phyloP scores from a whole-genome alignment of 2,329 filamentous ascomycete genomes.

The Gnomoniopsis sp. region DNA sequence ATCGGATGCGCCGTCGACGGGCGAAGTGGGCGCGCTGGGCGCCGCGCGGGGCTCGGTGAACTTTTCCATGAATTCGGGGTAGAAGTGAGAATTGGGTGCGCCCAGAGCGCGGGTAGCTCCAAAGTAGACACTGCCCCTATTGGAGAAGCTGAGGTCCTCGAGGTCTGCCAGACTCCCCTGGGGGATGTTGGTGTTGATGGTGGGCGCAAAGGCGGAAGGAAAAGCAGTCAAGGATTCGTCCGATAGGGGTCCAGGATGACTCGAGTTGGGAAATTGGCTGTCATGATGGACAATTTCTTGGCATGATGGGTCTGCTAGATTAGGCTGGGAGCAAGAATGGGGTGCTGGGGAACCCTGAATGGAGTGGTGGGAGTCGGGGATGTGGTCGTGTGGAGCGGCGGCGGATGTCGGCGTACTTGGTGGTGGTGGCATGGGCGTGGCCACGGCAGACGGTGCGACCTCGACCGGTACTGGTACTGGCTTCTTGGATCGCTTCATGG shows the following conservation, averaged over 20 bases:
- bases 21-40: conserved; percentile 6
- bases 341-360: conserved; percentile 9
- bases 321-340: conserved; percentile 11
- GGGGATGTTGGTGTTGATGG: conserved; percentile 55
- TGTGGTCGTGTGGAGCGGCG: background rate
- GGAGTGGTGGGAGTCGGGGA: conserved; percentile 9
- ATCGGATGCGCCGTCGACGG: conserved; percentile 19
- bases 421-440: conserved; percentile 29
- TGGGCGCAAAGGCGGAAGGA: conserved; percentile 38
- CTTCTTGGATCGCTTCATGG: conserved; percentile 17
- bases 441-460: conserved; percentile 32
- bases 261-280: conserved; percentile 18
- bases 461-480: too few relatives aligned
- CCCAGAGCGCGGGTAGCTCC: conserved; percentile 39
- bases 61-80: conserved; percentile 3
- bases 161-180: conserved; percentile 55
- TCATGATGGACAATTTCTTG: conserved; percentile 15
- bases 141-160: conserved; percentile 56
- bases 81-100: conserved; percentile 16
- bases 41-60: conserved; percentile 12
- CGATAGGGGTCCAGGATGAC: conserved; percentile 24
- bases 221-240: conserved; percentile 22
- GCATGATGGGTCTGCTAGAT: conserved; percentile 8
- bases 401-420: background rate
- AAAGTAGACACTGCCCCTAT: conserved; percentile 62